Evolutionary conservation across 2,329 filamentous ascomycete species (phyloP).

Genomic region (Colletotrichum eremochloae): DNA sequence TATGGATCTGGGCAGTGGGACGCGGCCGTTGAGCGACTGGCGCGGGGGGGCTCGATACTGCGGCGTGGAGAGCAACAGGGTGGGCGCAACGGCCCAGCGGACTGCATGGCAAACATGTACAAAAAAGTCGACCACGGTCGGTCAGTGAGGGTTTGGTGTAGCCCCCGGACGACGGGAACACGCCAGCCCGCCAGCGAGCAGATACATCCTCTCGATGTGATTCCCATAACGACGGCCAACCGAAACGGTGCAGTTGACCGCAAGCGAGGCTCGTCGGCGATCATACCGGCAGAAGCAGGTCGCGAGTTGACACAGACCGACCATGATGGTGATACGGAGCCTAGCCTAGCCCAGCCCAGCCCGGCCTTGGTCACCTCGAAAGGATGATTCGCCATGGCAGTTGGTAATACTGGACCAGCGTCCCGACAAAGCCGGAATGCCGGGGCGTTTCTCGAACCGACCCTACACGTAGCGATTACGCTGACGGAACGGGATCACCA

Average conservation of each 20-base stretch:
- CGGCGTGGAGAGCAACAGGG: too few species aligned
- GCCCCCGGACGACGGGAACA: neutral
- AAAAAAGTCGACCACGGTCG: neutral
- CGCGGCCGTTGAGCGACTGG: neutral
- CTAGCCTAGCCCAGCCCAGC: too few species aligned
- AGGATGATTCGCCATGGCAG: neutral
- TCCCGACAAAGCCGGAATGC: neutral
- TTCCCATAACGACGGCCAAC: neutral
- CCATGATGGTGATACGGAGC: neutral
- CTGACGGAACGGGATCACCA: neutral
- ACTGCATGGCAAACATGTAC: neutral
- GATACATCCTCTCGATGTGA: neutral
- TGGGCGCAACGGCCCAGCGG: too few species aligned
- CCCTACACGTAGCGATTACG: neutral
- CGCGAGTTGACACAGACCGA: neutral
- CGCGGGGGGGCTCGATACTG: neutral
- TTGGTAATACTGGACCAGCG: neutral
- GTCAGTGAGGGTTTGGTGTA: constrained; percentile 13
- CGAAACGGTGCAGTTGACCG: neutral
- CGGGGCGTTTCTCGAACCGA: neutral
- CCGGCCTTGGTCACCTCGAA: neutral
- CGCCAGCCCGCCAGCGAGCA: neutral
- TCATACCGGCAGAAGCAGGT: constrained; percentile 20
- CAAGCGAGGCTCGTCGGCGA: constrained; percentile 5
- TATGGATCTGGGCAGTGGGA: neutral